Evolutionary conservation across 495 filamentous ascomycete species (phyloP).

Genomic region (Penicillium odoratum): DNA sequence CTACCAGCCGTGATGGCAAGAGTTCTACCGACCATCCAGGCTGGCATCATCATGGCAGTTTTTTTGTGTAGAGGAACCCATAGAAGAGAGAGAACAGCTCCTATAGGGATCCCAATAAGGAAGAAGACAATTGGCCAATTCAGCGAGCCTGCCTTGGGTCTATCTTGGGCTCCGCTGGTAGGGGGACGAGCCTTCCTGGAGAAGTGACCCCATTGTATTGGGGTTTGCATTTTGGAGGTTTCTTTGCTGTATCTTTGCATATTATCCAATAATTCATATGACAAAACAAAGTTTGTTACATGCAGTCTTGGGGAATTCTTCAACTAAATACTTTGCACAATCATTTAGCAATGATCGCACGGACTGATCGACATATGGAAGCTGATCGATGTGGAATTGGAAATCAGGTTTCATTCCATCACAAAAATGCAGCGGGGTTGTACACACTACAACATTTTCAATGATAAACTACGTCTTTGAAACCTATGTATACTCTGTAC

Average conservation of each 20-base stretch:
- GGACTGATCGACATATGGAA: neutral
- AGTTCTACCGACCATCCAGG: conserved; percentile 9
- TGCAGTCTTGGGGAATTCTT: neutral
- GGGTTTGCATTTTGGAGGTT: neutral
- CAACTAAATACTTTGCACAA: neutral
- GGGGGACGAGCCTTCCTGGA: neutral
- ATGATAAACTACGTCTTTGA: too few relatives aligned
- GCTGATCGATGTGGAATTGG: neutral
- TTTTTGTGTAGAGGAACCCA: conserved; percentile 7
- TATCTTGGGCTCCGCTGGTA: neutral
- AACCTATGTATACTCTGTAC: too few relatives aligned
- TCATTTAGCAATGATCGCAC: neutral
- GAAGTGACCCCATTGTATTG: neutral
- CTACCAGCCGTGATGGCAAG: conserved; percentile 13
- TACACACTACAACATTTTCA: neutral
- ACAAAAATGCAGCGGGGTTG: neutral
- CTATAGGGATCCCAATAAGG: conserved; percentile 11
- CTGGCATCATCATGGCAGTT: conserved; percentile 3
- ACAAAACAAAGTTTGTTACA: neutral
- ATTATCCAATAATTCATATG: neutral
- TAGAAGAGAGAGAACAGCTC: neutral
- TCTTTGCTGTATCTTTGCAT: neutral
- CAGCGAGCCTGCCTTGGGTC: conserved; percentile 1
- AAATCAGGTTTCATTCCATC: neutral
- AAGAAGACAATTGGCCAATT: conserved; percentile 10